phyloP scores from a whole-genome alignment of 1,284 basidiomycete species.

The Ustilago crameri region DNA sequence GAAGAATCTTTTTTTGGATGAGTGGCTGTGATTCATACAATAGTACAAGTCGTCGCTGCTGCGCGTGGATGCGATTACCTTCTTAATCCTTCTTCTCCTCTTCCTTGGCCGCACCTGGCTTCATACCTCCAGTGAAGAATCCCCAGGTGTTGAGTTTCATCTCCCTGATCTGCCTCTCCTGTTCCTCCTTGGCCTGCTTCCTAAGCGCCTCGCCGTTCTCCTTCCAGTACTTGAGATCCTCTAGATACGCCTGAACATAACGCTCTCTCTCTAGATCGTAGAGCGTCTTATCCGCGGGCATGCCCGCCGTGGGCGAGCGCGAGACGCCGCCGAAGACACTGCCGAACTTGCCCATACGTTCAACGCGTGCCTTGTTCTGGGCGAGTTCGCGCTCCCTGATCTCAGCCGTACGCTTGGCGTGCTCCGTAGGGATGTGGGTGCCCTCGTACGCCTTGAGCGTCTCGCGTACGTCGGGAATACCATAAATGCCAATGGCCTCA shows the following conservation, averaged over 20 bases:
- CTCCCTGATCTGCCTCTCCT: conserved; percentile 77
- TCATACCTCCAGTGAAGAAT: conserved; percentile 43
- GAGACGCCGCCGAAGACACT: conserved; percentile 73
- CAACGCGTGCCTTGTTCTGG: conserved; percentile 30
- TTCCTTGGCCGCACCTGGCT: conserved; percentile 3
- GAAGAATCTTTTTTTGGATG: too few species aligned
- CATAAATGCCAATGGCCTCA: conserved; percentile 75
- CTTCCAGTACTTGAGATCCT: conserved; percentile 87
- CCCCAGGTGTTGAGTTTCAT: conserved; percentile 67
- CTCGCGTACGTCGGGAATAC: conserved; percentile 79
- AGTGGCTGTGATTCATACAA: too few species aligned
- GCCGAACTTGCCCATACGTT: conserved; percentile 40
- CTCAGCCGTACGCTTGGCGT: conserved; percentile 85
- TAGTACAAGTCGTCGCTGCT: too few species aligned
- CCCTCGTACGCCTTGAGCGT: conserved; percentile 85
- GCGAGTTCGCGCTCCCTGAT: conserved; percentile 74
- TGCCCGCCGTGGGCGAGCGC: conserved; percentile 4
- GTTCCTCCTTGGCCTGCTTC: conserved; percentile 81
- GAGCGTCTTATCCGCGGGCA: conserved; percentile 73
- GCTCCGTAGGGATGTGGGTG: conserved; percentile 88
- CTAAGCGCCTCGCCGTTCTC: conserved; percentile 85
- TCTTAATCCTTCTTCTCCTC: neutral
- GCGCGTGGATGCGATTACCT: too few species aligned
- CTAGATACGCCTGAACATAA: conserved; percentile 83
- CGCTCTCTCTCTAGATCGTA: conserved; percentile 89